Evolutionary conservation across 768 basidiomycete genomes (phyloP).

Genomic region (Clitopilus hobsonii): DNA sequence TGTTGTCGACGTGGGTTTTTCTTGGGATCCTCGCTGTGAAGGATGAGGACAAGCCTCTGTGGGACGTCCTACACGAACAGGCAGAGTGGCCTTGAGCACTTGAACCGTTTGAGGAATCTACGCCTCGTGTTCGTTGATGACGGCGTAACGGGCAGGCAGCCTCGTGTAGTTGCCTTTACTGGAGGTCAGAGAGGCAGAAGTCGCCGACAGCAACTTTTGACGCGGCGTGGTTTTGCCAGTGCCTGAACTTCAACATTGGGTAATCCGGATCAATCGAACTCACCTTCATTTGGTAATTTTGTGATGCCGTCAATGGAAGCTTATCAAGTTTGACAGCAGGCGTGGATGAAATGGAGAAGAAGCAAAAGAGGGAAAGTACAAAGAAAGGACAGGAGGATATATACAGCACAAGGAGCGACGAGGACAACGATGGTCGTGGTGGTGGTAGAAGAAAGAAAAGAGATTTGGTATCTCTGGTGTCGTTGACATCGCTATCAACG

Average conservation of each 20-base stretch:
- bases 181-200: constrained; percentile 17
- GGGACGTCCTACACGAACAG: constrained; percentile 14
- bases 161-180: constrained; percentile 46
- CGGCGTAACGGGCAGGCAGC: constrained; percentile 20
- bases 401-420: not conserved
- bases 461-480: too few relatives aligned
- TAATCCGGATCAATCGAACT: not conserved
- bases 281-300: not conserved
- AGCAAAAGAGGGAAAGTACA: not conserved
- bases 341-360: constrained; percentile 1
- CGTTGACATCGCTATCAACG: not conserved
- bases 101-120: constrained; percentile 23
- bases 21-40: not conserved
- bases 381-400: not conserved
- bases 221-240: constrained; percentile 9
- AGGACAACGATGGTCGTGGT: not conserved
- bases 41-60: not conserved
- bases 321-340: not conserved
- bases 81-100: constrained; percentile 12
- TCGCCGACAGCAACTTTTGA: constrained; percentile 7
- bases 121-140: constrained; percentile 42
- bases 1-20: not conserved
- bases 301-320: not conserved
- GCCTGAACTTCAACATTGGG: constrained; percentile 22
- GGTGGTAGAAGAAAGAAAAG: not conserved